phyloP scores from a whole-genome alignment of 129 eudicot species.

The Centella asiatica region DNA sequence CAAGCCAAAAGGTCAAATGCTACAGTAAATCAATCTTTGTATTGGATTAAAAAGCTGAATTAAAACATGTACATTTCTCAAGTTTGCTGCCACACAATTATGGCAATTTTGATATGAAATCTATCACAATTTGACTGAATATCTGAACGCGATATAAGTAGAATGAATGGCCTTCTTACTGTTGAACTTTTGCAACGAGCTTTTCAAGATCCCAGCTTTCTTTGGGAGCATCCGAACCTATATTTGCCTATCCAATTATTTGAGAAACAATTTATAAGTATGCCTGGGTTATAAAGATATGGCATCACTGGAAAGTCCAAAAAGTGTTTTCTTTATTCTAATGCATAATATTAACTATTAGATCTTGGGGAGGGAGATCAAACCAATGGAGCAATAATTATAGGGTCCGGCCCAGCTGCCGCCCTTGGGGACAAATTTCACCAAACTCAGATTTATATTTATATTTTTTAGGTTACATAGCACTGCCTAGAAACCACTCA shows the following conservation, averaged over 20 bases:
- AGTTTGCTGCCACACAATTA: background rate
- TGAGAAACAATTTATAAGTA: background rate
- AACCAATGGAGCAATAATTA: background rate
- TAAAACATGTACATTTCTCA: conserved; percentile 2
- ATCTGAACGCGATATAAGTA: conserved; percentile 4
- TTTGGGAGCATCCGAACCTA: conserved; percentile 87
- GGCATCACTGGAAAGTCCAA: background rate
- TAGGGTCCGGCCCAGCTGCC: background rate
- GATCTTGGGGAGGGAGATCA: background rate
- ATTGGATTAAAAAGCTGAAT: no score
- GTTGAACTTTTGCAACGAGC: conserved; percentile 81
- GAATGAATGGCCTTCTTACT: conserved; percentile 39
- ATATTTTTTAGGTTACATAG: no score
- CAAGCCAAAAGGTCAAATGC: background rate
- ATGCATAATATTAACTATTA: background rate
- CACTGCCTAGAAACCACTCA: no score
- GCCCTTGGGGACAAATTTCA: background rate
- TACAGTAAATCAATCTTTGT: background rate
- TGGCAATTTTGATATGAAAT: background rate
- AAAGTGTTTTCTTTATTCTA: background rate
- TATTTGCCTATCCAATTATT: conserved; percentile 65
- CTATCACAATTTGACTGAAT: background rate
- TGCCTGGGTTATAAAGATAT: background rate
- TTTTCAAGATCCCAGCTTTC: conserved; percentile 97
- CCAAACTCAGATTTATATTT: no score